Evolutionary conservation across 2,329 filamentous ascomycete genomes (phyloP), one percentile per base, ranked within the genome.

Genomic region (Xylogone sp.): DNA sequence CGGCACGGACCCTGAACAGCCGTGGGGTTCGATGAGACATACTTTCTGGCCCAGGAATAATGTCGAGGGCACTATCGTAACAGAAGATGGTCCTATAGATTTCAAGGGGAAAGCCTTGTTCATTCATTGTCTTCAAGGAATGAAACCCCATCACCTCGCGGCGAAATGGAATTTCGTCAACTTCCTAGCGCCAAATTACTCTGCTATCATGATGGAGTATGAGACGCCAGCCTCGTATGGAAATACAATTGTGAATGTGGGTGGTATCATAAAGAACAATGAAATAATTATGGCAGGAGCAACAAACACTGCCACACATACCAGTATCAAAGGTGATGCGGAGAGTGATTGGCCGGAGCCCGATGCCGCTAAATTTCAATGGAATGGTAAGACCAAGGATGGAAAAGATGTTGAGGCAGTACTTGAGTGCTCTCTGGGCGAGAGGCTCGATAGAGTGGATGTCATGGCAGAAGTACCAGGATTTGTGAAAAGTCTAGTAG

Each of bases 91-190:
- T 45, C 83, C 87, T 34, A 77, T 96, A 56, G 86, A 96, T 68
- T 84, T 96, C 69, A 86, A 83, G 64, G 93, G 93, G 52, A 82
- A 78, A 56, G 91, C 85, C 27, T 75, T 95, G 63, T 93, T 91
- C 72, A 78, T 87, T 59, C 87, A 94, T 69, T 92, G 90, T 42
- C 75, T 97, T 47, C 94, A 97, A 74, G 94, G 92, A 68, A 97
- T 97, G 93, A 99, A 99, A 80, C 94, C 94, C 42, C 94, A 99
- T 70, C 95, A 99, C 68, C 88, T 91, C 53, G 92, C 93, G 55
- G 84, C 88, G 24, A 84, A 82, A 57, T 99, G 94, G 94, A 96
- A 94, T 72, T 99, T 97, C 75, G 79, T 83, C 70, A 83, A 92
- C 72, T 96, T 96, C 75, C 92, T 97, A 68, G 86, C 89, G 13